A percentile compares a stretch with the other conserved stretches of the same genome.
phyloP scores from a whole-genome alignment of 139 green algal genomes.

The Auxenochlorella pyrenoidosa region DNA sequence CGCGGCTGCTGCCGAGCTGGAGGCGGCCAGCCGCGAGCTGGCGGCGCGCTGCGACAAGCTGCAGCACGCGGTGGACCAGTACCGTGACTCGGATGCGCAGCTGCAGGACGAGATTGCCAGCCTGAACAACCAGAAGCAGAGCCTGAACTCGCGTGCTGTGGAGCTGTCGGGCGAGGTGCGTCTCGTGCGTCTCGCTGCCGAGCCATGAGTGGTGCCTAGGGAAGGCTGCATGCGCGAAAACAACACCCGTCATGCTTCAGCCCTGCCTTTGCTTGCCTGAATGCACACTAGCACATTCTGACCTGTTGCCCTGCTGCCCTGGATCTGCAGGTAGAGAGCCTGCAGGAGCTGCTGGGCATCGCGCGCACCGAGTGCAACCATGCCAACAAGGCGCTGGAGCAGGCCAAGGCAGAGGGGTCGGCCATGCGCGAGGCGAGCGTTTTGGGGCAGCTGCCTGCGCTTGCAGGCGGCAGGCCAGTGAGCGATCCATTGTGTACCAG shows the following conservation, averaged over 20 bases:
- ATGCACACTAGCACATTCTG: no score
- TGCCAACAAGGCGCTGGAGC: slow-evolving; percentile 9
- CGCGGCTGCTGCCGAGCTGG: background rate
- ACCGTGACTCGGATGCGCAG: slow-evolving; percentile 17
- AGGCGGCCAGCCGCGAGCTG: background rate
- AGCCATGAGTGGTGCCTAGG: no score
- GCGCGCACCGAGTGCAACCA: slow-evolving; percentile 4
- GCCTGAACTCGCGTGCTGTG: background rate
- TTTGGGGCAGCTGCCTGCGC: no score
- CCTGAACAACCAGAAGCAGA: slow-evolving; percentile 21
- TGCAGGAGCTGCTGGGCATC: slow-evolving; percentile 25
- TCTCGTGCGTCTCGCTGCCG: no score
- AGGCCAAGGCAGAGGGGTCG: background rate
- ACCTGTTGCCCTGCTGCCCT: no score
- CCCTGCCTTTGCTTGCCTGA: no score
- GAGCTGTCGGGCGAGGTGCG: slow-evolving; percentile 27
- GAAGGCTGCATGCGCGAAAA: no score
- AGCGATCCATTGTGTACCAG: no score
- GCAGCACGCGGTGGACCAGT: slow-evolving; percentile 5
- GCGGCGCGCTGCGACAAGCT: slow-evolving; percentile 4
- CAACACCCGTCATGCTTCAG: no score
- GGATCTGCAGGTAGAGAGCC: slow-evolving; percentile 12
- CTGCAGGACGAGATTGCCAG: slow-evolving; percentile 17
- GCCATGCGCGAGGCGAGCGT: background rate
- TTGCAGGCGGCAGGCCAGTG: no score